Conservation (phyloP, 2,329 filamentous ascomycete species). For the Colletotrichum coccodes region DNA sequence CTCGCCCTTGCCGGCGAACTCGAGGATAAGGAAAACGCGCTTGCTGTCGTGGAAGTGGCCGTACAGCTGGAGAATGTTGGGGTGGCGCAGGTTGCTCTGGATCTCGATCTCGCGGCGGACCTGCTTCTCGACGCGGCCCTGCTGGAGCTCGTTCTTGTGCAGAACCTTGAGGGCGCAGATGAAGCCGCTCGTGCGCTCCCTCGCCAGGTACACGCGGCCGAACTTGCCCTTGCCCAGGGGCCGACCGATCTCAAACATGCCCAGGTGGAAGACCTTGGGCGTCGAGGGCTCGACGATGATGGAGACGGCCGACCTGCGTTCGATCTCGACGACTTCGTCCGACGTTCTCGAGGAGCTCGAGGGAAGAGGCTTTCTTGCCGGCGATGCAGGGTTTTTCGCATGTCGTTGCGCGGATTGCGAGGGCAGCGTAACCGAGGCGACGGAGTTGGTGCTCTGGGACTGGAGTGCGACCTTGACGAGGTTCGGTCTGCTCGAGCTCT, state of each 20-base stretch:
- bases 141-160: conserved; percentile 84
- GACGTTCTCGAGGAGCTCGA: conserved; percentile 50
- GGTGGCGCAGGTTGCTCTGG: conserved; percentile 86
- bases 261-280: conserved; percentile 81
- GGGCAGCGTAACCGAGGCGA: conserved; percentile 73
- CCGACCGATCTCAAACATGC: conserved; percentile 94
- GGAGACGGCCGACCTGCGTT: conserved; percentile 58
- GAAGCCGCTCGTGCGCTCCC: conserved; percentile 81
- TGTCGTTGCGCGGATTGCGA: conserved; percentile 72
- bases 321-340: conserved; percentile 60
- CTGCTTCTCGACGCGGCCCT: conserved; percentile 84
- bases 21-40: conserved; percentile 86
- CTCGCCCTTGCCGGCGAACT: conserved; percentile 87
- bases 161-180: conserved; percentile 89
- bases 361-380: conserved; percentile 60
- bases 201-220: conserved; percentile 85
- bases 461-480: conserved; percentile 89
- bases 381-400: conserved; percentile 57
- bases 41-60: conserved; percentile 92
- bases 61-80: conserved; percentile 85
- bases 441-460: conserved; percentile 75
- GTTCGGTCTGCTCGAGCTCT: conserved; percentile 76
- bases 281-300: conserved; percentile 66
- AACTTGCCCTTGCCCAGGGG: conserved; percentile 90
- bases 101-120: conserved; percentile 90